Evolutionary conservation across 2,329 filamentous ascomycete species (phyloP), one percentile per base, ranked within the genome.

Genomic region (Onygenales sp.): DNA sequence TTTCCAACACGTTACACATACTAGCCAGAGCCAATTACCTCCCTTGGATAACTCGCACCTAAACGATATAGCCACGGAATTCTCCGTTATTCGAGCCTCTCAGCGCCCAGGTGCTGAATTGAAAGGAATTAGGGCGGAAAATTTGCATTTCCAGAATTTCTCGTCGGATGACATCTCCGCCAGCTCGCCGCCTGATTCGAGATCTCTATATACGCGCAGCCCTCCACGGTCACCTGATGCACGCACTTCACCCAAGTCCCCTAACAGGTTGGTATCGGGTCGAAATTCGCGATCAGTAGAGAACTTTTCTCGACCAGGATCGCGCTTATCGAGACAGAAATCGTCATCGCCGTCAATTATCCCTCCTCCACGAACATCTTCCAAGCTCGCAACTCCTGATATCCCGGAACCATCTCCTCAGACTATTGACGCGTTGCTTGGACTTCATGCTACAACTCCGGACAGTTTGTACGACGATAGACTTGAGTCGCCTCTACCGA

Each of bases 1-100:
- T 60, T 85, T 85, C 62, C 80, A 84, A 57, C 82, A 84, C 61
- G 66, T 85, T 51, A 80, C 79, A 38, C 81, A 84, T 61, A 81
- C 80, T 32, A 75, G 76, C 53, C 75, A 77, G 27, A 66, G 75
- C 27, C 77, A 83, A 53, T 74, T 82, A 53, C 72, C 77, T 35
- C 70, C 70, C 3, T 66, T 83, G 17, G 75, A 80, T 41, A 74
- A 72, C 36, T 70, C 76, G 10, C 73, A 75, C 51, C 72, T 78
- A 53, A 70, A 74, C 54, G 75, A 80, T 33, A 68, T 82, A 17
- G 74, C 75, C 32, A 74, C 73, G 6, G 76, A 79, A 57, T 80
- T 81, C 63, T 77, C 75, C 53, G 72, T 76, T 32, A 74, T 78
- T 51, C 74, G 76, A 45, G 74, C 77, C 38, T 76, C 76, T 17